phyloP scores from a whole-genome alignment of 176 grass and related monocot species.

The barley (Hordeum vulgare) region DNA sequence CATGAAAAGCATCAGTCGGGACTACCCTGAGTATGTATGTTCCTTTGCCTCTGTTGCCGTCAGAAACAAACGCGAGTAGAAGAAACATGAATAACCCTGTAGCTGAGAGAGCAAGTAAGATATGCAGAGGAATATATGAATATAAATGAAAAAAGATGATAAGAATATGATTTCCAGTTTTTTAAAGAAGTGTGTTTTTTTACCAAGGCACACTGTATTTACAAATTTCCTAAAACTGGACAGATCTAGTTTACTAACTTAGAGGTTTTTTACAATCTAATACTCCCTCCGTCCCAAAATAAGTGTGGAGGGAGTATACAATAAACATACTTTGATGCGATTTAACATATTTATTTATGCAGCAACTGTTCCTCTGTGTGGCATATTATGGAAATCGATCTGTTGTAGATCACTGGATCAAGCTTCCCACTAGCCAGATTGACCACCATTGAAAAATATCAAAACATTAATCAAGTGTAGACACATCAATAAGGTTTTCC shows the following conservation, averaged over 20 bases:
- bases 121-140: not conserved
- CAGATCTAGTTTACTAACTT: not conserved
- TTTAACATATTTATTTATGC: not conserved
- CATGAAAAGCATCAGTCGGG: slow-evolving; percentile 11
- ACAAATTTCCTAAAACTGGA: not conserved
- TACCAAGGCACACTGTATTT: not conserved
- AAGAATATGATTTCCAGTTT: not conserved
- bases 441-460: slow-evolving; percentile 4
- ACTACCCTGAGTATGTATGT: slow-evolving; percentile 14
- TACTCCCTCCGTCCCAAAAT: no score
- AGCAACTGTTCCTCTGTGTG: not conserved
- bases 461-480: slow-evolving; percentile 1
- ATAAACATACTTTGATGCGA: not conserved
- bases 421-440: not conserved
- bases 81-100: not conserved
- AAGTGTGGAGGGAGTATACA: no score
- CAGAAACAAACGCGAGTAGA: slow-evolving; percentile 17
- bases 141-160: slow-evolving; percentile 12
- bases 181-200: not conserved
- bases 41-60: slow-evolving; percentile 2
- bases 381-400: not conserved
- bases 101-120: not conserved
- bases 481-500: slow-evolving; percentile 18
- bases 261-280: slow-evolving; percentile 1
- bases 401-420: not conserved